A percentile compares a stretch with the other conserved stretches of the same genome.
These are phyloP conservation scores for Heritiera littoralis DNA, from an alignment of 345 rosid species.

Conservation along the genomic window DNA sequence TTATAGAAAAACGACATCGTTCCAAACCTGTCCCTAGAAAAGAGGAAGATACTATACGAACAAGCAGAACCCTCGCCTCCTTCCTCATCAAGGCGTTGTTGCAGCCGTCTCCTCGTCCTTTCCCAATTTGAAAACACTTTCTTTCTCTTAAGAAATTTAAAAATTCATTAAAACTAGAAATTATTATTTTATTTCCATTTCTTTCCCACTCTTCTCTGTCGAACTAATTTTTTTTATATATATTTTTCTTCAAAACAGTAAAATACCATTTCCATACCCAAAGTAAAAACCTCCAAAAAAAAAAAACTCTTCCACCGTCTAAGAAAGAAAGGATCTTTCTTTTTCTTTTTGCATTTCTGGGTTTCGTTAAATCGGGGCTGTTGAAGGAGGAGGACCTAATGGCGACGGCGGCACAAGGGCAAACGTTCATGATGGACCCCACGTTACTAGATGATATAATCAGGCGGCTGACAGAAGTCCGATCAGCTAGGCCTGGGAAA, in stretches of 20 bases:
- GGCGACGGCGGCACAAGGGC: conserved; percentile 59
- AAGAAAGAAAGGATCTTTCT: neutral
- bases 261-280: neutral
- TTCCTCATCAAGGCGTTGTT: too few relatives aligned
- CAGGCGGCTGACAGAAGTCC: conserved; percentile 79
- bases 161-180: neutral
- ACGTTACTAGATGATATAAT: conserved; percentile 77
- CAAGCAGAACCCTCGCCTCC: too few relatives aligned
- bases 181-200: neutral
- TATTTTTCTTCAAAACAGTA: neutral
- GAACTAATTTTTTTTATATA: neutral
- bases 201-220: neutral
- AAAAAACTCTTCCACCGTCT: neutral
- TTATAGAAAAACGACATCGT: too few relatives aligned
- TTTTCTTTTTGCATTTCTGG: conserved; percentile 20
- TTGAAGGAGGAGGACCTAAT: conserved; percentile 35
- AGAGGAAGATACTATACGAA: too few relatives aligned
- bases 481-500: conserved; percentile 83
- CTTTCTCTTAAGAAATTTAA: neutral
- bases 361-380: conserved; percentile 22
- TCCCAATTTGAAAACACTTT: too few relatives aligned
- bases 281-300: too few relatives aligned
- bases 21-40: too few relatives aligned
- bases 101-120: too few relatives aligned
- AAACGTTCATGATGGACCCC: conserved; percentile 61